Percentiles rank a stretch among this genome's conserved stretches.
Conservation (phyloP, 2,329 filamentous ascomycete genomes). For the Myriosclerotinia duriaeana region DNA sequence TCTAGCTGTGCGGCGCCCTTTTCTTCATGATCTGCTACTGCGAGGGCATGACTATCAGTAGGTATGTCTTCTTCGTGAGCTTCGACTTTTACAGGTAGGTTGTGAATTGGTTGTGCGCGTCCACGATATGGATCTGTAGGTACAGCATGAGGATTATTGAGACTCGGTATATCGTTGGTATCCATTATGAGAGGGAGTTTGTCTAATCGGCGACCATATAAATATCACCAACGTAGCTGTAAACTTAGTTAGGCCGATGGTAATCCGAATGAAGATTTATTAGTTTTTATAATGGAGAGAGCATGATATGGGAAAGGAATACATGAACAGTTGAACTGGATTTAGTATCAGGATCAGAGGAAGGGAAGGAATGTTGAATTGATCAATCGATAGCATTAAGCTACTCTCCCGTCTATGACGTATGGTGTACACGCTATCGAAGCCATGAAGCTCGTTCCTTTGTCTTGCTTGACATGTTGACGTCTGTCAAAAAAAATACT, state of each 20-base stretch:
- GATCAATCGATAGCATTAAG: not conserved
- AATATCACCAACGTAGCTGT: not conserved
- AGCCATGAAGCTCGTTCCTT: slow-evolving; percentile 5
- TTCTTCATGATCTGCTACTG: slow-evolving; percentile 44
- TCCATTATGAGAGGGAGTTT: not conserved
- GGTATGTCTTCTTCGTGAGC: slow-evolving; percentile 37
- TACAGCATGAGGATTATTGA: slow-evolving; percentile 12
- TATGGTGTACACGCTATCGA: not conserved
- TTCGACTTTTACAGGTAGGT: slow-evolving; percentile 33
- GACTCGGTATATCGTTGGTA: slow-evolving; percentile 4
- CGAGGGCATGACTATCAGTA: slow-evolving; percentile 46
- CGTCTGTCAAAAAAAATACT: not conserved
- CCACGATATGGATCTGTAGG: slow-evolving; percentile 20
- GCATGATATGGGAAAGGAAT: not conserved
- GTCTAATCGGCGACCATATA: no score
- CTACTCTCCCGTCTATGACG: slow-evolving; percentile 2
- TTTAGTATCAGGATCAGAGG: not conserved
- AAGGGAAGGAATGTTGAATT: slow-evolving; percentile 6
- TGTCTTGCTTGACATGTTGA: not conserved
- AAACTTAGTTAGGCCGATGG: no score
- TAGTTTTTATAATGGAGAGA: not conserved
- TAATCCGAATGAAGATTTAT: not conserved
- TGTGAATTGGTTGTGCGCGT: slow-evolving; percentile 20
- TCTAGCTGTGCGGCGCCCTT: slow-evolving; percentile 45
- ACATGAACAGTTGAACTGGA: no score